phyloP scores from a whole-genome alignment of 495 filamentous ascomycete genomes.

The Annulohypoxylon moriforme region DNA sequence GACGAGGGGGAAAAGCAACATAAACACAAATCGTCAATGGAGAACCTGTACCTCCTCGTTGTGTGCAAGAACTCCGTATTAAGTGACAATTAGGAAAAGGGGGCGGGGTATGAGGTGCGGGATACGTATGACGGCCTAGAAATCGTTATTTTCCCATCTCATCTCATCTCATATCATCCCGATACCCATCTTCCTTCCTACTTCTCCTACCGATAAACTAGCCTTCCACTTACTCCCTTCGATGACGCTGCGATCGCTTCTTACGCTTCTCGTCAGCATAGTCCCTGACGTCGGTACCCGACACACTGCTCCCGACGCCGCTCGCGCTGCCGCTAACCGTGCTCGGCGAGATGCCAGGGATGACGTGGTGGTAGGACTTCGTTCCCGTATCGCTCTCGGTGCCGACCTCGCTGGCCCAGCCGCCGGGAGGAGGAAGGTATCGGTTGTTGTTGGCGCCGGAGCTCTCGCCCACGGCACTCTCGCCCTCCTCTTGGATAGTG shows the following conservation, averaged over 20 bases:
- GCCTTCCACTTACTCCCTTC: constrained; percentile 56
- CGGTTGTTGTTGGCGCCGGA: constrained; percentile 1
- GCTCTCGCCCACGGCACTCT: constrained; percentile 31
- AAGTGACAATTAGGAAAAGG: background rate
- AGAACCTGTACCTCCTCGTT: background rate
- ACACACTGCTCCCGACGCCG: constrained; percentile 52
- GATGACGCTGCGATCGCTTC: constrained; percentile 63
- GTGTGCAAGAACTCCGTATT: background rate
- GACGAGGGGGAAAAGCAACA: background rate
- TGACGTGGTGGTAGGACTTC: constrained; percentile 82
- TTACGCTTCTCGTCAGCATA: constrained; percentile 59
- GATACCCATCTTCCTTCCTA: background rate
- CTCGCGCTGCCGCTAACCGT: constrained; percentile 57
- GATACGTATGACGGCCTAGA: background rate
- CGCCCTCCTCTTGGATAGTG: constrained; percentile 41
- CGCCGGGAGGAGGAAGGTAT: constrained; percentile 56
- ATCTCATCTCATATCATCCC: background rate
- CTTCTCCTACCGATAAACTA: background rate
- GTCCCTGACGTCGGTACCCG: constrained; percentile 50
- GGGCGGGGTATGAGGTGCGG: background rate
- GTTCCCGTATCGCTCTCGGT: constrained; percentile 74
- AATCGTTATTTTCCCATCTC: background rate
- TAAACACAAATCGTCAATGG: background rate
- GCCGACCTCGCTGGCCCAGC: constrained; percentile 67
- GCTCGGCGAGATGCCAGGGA: constrained; percentile 73